Evolutionary conservation across 1,139 yeast species (phyloP).

Genomic region (Candida sanyaensis): DNA sequence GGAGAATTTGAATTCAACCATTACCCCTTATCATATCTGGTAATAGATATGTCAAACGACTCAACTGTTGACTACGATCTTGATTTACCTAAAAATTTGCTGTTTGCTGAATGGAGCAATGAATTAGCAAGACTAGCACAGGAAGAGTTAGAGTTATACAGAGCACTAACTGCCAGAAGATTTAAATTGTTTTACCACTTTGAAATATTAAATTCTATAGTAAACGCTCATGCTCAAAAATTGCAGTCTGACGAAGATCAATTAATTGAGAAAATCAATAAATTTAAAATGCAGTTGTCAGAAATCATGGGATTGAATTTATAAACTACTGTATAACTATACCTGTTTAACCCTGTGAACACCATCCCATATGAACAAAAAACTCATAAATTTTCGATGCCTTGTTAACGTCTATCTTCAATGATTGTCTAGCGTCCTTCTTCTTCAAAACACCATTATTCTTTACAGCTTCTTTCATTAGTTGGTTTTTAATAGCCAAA

Average conservation of each 20-base stretch:
- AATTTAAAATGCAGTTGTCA: conserved; percentile 4
- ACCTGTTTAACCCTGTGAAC: conserved; percentile 40
- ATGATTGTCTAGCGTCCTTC: conserved; percentile 77
- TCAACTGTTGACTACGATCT: not conserved
- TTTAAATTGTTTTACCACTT: conserved; percentile 39
- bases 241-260: conserved; percentile 6
- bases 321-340: not conserved
- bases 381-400: conserved; percentile 89
- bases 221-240: conserved; percentile 35
- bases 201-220: conserved; percentile 19
- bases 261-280: conserved; percentile 5
- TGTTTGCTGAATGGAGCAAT: not conserved
- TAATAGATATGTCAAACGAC: conserved; percentile 8
- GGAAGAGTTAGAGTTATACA: not conserved
- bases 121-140: not conserved
- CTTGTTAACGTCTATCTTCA: conserved; percentile 84
- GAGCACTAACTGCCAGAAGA: conserved; percentile 23
- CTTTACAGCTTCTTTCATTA: conserved; percentile 83
- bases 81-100: not conserved
- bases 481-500: conserved; percentile 86
- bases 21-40: not conserved
- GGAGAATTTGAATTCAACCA: not conserved
- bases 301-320: conserved; percentile 6
- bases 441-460: conserved; percentile 83
- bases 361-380: conserved; percentile 91